Base-by-base conservation (phyloP, 2,329 filamentous ascomycete species). In the Microthyrium microscopicum region DNA sequence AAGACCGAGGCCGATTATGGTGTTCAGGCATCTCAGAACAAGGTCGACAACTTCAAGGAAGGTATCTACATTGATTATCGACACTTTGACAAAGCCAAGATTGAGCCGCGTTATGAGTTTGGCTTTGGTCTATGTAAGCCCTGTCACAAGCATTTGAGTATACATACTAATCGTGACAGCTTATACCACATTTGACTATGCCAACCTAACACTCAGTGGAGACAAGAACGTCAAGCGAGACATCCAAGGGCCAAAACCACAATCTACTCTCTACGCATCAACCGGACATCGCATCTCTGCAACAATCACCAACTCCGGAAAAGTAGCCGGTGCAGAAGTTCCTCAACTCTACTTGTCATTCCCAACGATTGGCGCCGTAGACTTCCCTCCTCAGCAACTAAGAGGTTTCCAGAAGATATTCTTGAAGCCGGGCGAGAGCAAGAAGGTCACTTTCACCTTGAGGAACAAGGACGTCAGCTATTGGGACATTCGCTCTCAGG, bases 51-150 rank as follows among this genome's bases (percentile, higher is more conserved):
- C 33, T 56, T 50, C 40, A 43, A 47, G n/a, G 59, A 60, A 46
- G 55, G 57, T 13, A 41, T 61, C 9, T 56, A 54, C 40, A 54
- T 62, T 39, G 59, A 63, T 39, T 63, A 63, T 43, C 50, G 57
- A 20, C 41, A 51, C 27, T 62, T 63, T 36, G 55, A 58, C 41
- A 46, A 53, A 37, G 40, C 52, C 30, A 51, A 52, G 37, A 57
- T 61, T 29, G 44, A 43, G 2, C 57, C 58, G 0, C 46, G 54
- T 3, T 61, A 52, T 39, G 56, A 56, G 20, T 63, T 62, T 37
- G 59, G 60, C n/a, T 61, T 52, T 32, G 58, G 57, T 5, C 42
- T 62, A 3, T 51, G 48, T 50, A 43, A 41, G 46, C 40, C 11
- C 16, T n/a, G n/a, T n/a, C n/a, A n/a, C n/a, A n/a, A n/a, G 20